Evolutionary conservation across 2,329 filamentous ascomycete species (phyloP), one percentile per base, ranked within the genome.

Genomic region (Venturia pyrina): DNA sequence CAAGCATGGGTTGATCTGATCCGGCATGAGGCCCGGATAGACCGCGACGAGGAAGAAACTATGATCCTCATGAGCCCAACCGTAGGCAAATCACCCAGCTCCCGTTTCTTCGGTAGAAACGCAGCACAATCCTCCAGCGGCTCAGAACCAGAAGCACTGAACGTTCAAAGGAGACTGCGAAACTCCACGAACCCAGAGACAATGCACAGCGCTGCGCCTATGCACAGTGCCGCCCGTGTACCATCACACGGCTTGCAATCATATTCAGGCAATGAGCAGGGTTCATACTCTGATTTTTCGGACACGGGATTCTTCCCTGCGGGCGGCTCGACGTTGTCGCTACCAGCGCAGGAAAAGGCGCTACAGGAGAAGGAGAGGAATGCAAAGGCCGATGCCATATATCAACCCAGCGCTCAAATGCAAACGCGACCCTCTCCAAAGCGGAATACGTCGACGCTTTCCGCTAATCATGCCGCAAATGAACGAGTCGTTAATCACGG

Each of bases 401-500:
- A 85, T 68, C 74, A 83, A 10, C 75, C 78, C 10, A 75, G 77
- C 17, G 78, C 79, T 65, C 75, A 48, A 19, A 66, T 48, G n/a
- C 66, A 66, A 46, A 71, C 73, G 13, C 73, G 76, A 28, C 67
- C 73, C 67, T 69, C 75, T 62, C 70, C 72, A 15, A 66, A 68
- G 17, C 81, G 84, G 59, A 89, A 88, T 64, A 73, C 80, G 10
- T 89, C 85, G 74, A 88, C 90, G 71, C 76, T 83, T 63, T 89
- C 87, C 11, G 24, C 46, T 5, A 32, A 32, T 13, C 21, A 34
- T 34, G 21, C 44, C 11, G 91, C 95, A 69, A 87, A 89, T 0
- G 93, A 96, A 74, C 88, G 93, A 34, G 89, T 98, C n/a, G 85
- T 98, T 57, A 96, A 90, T 84, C 92, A 98, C 74, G 93, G 93